Conservation (phyloP, 441 rosid species). For the Gossypium trilobum region DNA sequence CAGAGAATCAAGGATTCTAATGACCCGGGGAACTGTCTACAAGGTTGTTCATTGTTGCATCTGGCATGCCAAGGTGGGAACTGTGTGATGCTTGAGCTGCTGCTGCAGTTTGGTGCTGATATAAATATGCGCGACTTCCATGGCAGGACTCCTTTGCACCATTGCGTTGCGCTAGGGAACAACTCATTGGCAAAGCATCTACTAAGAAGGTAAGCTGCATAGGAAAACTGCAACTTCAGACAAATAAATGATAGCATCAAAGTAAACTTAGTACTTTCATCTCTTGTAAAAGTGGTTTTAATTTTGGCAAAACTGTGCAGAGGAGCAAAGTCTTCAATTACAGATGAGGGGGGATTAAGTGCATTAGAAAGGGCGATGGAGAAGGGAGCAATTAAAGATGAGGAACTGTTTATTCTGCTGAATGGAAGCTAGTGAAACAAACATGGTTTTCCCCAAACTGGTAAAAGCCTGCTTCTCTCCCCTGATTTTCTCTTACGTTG, state of each 20-base stretch:
- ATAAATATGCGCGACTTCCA: slow-evolving; percentile 60
- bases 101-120: slow-evolving; percentile 77
- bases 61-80: slow-evolving; percentile 59
- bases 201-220: slow-evolving; percentile 52
- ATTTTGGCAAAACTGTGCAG: slow-evolving; percentile 28
- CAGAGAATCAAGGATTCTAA: slow-evolving; percentile 48
- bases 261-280: not conserved
- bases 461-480: slow-evolving; percentile 3
- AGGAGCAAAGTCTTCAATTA: slow-evolving; percentile 62
- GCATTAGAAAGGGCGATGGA: slow-evolving; percentile 85
- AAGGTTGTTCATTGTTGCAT: slow-evolving; percentile 80
- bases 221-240: not conserved
- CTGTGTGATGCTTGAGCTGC: slow-evolving; percentile 64
- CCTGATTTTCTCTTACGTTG: not conserved
- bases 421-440: slow-evolving; percentile 36
- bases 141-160: slow-evolving; percentile 80
- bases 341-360: slow-evolving; percentile 63
- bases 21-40: slow-evolving; percentile 62
- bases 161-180: slow-evolving; percentile 53
- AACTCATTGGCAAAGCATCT: slow-evolving; percentile 63
- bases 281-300: no score
- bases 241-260: not conserved
- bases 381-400: slow-evolving; percentile 80
- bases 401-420: slow-evolving; percentile 65
- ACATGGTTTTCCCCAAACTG: not conserved